Evolutionary conservation across 176 grass and related monocot genomes (phyloP).

Genomic region (sorghum (Sorghum bicolor)): Sorghum_bicolor_NCBIv3 NC_012871.2:52344501-52345000

Average conservation of each 20-base stretch:
- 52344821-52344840: slow-evolving; percentile 98
- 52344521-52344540: slow-evolving; percentile 87
- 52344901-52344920: slow-evolving; percentile 60
- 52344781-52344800: not conserved
- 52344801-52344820: not conserved
- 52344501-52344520: slow-evolving; percentile 83
- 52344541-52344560: slow-evolving; percentile 86
- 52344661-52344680: slow-evolving; percentile 70
- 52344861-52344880: slow-evolving; percentile 91
- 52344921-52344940: slow-evolving; percentile 76
- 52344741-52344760: not conserved
- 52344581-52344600: slow-evolving; percentile 56
- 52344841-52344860: slow-evolving; percentile 93
- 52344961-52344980: slow-evolving; percentile 63
- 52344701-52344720: not conserved
- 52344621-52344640: slow-evolving; percentile 76
- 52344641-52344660: slow-evolving; percentile 83
- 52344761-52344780: not conserved
- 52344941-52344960: slow-evolving; percentile 96
- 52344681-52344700: not conserved
- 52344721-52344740: not conserved
- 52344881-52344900: slow-evolving; percentile 48
- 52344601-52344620: slow-evolving; percentile 91
- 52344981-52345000: not conserved
- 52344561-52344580: slow-evolving; percentile 5